These are phyloP conservation scores for Strigomonas galati DNA, from an alignment of 208 protist species.

Conservation along the genomic window DNA sequence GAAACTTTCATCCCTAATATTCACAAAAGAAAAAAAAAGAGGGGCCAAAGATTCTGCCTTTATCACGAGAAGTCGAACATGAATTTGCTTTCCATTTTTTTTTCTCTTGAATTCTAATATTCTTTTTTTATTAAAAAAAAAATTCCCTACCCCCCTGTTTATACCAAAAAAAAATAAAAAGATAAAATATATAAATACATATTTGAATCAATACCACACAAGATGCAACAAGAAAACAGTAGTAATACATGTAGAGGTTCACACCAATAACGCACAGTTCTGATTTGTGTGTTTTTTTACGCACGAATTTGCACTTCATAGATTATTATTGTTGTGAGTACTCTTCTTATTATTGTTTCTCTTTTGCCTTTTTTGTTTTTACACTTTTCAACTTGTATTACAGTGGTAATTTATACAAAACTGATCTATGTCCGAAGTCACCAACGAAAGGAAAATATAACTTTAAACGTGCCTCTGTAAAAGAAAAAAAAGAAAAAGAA, in stretches of 20 bases:
- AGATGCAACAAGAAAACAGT: no score
- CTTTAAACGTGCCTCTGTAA: slow-evolving; percentile 1
- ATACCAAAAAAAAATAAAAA: no score
- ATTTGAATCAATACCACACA: not conserved
- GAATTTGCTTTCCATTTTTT: slow-evolving; percentile 10
- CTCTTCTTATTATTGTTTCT: not conserved
- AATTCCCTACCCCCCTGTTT: no score
- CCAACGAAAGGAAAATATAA: slow-evolving; percentile 3
- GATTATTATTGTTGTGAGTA: not conserved
- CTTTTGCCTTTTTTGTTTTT: slow-evolving; percentile 12
- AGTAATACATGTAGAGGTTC: not conserved
- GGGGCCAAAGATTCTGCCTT: no score
- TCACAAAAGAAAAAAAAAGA: no score
- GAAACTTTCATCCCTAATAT: no score
- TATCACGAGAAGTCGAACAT: not conserved
- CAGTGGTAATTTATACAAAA: not conserved
- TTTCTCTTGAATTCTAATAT: slow-evolving; percentile 5
- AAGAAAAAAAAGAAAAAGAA: slow-evolving; percentile 8
- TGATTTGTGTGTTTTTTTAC: not conserved
- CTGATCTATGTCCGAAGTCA: not conserved
- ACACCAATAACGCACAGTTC: not conserved
- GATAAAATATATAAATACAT: not conserved
- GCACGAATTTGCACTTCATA: not conserved
- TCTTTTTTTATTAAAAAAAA: not conserved
- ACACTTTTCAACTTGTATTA: not conserved